phyloP scores from a whole-genome alignment of 2,329 filamentous ascomycete genomes.

The Fusarium foetens region DNA sequence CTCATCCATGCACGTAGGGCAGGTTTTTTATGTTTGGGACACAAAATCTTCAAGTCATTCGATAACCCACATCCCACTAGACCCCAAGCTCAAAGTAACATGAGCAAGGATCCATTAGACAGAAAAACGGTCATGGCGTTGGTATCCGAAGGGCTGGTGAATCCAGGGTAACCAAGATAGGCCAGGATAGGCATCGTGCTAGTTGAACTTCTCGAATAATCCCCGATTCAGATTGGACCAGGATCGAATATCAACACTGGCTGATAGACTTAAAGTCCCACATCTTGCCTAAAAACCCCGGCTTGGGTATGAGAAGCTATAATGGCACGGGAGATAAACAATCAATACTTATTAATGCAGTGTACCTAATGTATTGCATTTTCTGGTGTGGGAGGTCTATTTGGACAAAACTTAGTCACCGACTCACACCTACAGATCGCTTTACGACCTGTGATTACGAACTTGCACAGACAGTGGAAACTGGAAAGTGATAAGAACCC shows the following conservation, averaged over 20 bases:
- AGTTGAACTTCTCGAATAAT: conserved; percentile 18
- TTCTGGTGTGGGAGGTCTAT: not conserved
- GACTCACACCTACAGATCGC: not conserved
- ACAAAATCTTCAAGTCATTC: conserved; percentile 23
- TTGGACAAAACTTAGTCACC: not conserved
- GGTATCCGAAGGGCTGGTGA: not conserved
- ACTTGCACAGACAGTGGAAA: not conserved
- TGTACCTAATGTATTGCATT: not conserved
- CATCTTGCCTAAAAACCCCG: conserved; percentile 1
- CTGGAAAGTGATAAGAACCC: not conserved
- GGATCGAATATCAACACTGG: not conserved
- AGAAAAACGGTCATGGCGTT: conserved; percentile 17
- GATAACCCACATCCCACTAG: conserved; percentile 30
- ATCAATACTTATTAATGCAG: not conserved
- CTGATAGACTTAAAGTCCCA: conserved; percentile 10
- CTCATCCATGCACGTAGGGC: not conserved
- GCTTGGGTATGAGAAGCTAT: conserved; percentile 1
- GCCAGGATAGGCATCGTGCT: not conserved
- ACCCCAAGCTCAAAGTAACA: conserved; percentile 7
- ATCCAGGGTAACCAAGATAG: not conserved
- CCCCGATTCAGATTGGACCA: conserved; percentile 12
- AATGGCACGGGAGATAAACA: not conserved
- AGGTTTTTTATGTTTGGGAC: not conserved
- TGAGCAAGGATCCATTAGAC: not conserved
- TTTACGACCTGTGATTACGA: not conserved